A percentile compares a stretch with the other conserved stretches of the same genome.
These are phyloP conservation scores for Beta corolliflora DNA, from an alignment of 179 eudicot genomes.

Conservation along the genomic window DNA sequence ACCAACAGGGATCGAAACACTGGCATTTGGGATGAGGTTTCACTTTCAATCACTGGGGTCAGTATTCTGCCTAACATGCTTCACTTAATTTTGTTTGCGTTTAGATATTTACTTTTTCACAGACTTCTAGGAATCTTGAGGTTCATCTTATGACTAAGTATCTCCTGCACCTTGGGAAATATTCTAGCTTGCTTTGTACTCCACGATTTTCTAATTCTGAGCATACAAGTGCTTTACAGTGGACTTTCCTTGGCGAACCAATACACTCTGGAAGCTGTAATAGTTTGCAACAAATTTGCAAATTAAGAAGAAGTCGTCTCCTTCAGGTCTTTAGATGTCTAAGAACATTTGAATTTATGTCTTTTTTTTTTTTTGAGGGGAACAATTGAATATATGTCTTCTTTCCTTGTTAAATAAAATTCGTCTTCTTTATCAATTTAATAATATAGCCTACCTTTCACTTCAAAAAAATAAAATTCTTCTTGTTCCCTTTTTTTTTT, in stretches of 20 bases:
- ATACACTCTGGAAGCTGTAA: background rate
- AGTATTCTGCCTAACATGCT: conserved; percentile 30
- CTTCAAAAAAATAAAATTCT: too few species aligned
- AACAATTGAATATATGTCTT: too few species aligned
- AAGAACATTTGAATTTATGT: background rate
- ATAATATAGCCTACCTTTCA: too few species aligned
- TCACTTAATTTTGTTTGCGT: background rate
- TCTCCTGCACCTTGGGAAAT: background rate
- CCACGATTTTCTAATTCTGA: background rate
- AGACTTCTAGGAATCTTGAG: conserved; percentile 2
- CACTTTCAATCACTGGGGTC: conserved; percentile 86
- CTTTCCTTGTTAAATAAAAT: too few species aligned
- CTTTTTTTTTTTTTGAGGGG: too few species aligned
- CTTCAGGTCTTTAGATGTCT: background rate
- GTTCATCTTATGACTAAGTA: conserved; percentile 4
- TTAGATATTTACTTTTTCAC: background rate
- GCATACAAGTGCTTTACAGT: background rate
- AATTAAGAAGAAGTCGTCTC: background rate
- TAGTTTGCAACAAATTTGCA: background rate
- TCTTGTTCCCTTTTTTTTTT: background rate
- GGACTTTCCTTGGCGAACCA: background rate
- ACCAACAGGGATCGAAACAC: conserved; percentile 93
- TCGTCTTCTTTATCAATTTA: too few species aligned
- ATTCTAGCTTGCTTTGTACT: background rate
- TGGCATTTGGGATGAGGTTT: conserved; percentile 99